phyloP scores from a whole-genome alignment of 2,329 filamentous ascomycete genomes.

The Pestalotiopsis sp. region DNA sequence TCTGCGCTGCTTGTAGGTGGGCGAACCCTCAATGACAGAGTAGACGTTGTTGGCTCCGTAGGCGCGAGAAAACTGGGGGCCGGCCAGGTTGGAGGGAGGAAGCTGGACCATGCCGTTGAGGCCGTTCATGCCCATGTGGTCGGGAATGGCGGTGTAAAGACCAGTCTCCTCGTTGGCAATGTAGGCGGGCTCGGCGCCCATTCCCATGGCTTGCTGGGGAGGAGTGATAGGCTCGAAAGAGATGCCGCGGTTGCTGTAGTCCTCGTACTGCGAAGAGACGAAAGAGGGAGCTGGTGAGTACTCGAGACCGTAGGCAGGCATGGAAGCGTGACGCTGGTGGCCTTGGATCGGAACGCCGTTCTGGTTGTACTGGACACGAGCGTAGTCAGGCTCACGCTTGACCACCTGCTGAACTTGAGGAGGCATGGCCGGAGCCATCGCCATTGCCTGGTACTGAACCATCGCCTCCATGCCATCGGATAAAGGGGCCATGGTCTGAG shows the following conservation, averaged over 20 bases:
- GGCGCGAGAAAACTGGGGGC: conserved; percentile 76
- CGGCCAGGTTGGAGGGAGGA: conserved; percentile 81
- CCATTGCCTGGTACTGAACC: conserved; percentile 69
- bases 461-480: conserved; percentile 72
- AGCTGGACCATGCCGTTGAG: conserved; percentile 91
- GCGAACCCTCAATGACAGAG: conserved; percentile 95
- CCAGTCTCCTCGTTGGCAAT: conserved; percentile 98
- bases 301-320: conserved; percentile 92
- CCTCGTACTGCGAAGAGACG: conserved; percentile 97
- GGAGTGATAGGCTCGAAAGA: conserved; percentile 97
- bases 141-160: conserved; percentile 91
- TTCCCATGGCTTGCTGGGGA: conserved; percentile 82
- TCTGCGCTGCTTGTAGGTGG: conserved; percentile 96
- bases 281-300: conserved; percentile 98
- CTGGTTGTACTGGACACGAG: conserved; percentile 85
- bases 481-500: conserved; percentile 59
- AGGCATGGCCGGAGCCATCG: conserved; percentile 70
- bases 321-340: conserved; percentile 95
- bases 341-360: conserved; percentile 85
- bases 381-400: conserved; percentile 88
- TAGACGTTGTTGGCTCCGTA: conserved; percentile 81
- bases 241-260: conserved; percentile 94
- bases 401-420: conserved; percentile 66
- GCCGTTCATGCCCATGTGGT: conserved; percentile 73
- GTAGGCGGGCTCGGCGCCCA: conserved; percentile 89